Conservation (phyloP, 2,329 filamentous ascomycete species). For the Pyrenophora seminiperda region DNA sequence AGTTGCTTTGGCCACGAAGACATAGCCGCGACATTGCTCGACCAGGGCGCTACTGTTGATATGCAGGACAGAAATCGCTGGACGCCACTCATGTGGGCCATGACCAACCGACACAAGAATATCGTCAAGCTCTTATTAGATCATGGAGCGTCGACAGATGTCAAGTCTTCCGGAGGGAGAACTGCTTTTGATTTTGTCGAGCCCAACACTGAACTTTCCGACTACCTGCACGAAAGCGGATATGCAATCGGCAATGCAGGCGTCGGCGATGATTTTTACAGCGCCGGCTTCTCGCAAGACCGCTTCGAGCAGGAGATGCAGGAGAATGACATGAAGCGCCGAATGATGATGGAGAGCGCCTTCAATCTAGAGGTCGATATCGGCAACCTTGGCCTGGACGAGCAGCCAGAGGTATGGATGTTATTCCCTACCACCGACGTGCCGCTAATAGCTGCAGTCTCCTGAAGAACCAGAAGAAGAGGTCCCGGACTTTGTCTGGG, state of each 20-base stretch:
- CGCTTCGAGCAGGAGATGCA: conserved; percentile 96
- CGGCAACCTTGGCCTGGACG: conserved; percentile 93
- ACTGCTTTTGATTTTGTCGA: conserved; percentile 96
- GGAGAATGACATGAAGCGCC: conserved; percentile 90
- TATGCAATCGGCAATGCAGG: conserved; percentile 85
- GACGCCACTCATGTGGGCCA: conserved; percentile 99
- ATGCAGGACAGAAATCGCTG: conserved; percentile 95
- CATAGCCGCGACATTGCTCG: conserved; percentile 81
- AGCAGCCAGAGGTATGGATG: conserved; percentile 79
- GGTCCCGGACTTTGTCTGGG: conserved; percentile 94
- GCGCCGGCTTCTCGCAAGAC: conserved; percentile 87
- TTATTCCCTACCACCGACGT: conserved; percentile 19
- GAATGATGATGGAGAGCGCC: conserved; percentile 99
- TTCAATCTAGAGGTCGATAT: conserved; percentile 95
- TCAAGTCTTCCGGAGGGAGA: conserved; percentile 90
- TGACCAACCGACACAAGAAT: conserved; percentile 96
- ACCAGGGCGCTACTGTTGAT: conserved; percentile 86
- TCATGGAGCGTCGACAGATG: conserved; percentile 91
- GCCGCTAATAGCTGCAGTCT: conserved; percentile 33
- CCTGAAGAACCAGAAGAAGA: conserved; percentile 85
- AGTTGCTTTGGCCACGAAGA: conserved; percentile 96
- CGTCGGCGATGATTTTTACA: conserved; percentile 89
- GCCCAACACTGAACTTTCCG: conserved; percentile 94
- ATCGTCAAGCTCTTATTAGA: conserved; percentile 93
- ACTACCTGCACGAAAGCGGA: conserved; percentile 91